Evolutionary conservation across 306 rosid genomes (phyloP).

Genomic region (Prosopis cineraria): DNA sequence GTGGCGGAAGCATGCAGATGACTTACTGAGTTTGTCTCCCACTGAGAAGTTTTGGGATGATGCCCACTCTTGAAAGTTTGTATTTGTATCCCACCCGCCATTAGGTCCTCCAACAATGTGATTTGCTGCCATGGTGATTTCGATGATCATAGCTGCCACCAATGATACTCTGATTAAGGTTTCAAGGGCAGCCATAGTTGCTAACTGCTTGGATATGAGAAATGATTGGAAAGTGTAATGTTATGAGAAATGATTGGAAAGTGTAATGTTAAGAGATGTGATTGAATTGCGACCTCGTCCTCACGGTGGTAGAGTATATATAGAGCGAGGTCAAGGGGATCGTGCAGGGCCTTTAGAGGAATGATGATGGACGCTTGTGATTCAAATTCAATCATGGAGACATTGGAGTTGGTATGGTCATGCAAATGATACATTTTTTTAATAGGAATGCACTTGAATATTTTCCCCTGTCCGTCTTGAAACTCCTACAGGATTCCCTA

Average conservation of each 20-base stretch:
- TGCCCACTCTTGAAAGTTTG: constrained; percentile 65
- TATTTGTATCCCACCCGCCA: constrained; percentile 67
- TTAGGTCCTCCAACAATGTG: constrained; percentile 69
- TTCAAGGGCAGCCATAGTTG: constrained; percentile 49
- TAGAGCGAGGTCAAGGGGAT: constrained; percentile 27
- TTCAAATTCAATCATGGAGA: constrained; percentile 4
- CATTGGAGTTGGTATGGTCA: constrained; percentile 43
- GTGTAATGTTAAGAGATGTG: constrained; percentile 4
- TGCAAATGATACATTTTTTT: constrained; percentile 16
- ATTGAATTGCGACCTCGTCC: constrained; percentile 21
- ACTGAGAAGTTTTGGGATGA: constrained; percentile 53
- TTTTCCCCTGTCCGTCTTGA: constrained; percentile 34
- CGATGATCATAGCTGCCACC: constrained; percentile 44
- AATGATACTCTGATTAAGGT: constrained; percentile 42
- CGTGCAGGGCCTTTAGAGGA: not conserved
- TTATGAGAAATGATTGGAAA: constrained; percentile 23
- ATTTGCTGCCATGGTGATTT: constrained; percentile 54
- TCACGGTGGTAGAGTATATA: constrained; percentile 34
- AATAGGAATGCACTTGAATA: constrained; percentile 27
- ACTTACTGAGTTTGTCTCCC: constrained; percentile 81
- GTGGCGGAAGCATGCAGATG: constrained; percentile 7
- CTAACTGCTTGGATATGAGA: not conserved
- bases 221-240: constrained; percentile 7
- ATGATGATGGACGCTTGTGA: too few relatives aligned
- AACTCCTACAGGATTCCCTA: constrained; percentile 27